Conservation (phyloP, 768 basidiomycete species). For the Pleurotus pulmonarius region DNA sequence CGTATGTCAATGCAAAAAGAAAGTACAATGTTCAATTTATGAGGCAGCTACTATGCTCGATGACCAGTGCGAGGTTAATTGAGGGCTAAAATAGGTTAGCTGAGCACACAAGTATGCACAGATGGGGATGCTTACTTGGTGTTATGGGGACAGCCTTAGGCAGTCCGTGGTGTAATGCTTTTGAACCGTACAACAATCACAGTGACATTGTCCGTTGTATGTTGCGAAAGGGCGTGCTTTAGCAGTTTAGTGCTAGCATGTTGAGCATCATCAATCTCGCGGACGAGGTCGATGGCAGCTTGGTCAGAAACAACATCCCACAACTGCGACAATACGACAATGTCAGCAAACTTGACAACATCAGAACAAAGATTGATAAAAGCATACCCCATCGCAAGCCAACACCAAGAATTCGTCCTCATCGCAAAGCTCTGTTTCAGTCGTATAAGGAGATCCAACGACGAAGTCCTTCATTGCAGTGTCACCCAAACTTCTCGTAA, state of each 20-base stretch:
- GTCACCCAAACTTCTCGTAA: slow-evolving; percentile 94
- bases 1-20: no score
- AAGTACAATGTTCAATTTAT: no score
- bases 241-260: slow-evolving; percentile 72
- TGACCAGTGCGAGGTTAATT: no score
- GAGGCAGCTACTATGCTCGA: no score
- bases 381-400: slow-evolving; percentile 93
- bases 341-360: slow-evolving; percentile 85
- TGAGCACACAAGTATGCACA: no score
- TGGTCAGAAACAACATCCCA: slow-evolving; percentile 98
- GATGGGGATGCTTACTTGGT: no score
- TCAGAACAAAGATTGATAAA: slow-evolving; percentile 54
- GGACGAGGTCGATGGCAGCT: slow-evolving; percentile 82
- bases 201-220: slow-evolving; percentile 94
- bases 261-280: slow-evolving; percentile 71
- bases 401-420: slow-evolving; percentile 94
- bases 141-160: neutral
- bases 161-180: slow-evolving; percentile 13
- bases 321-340: slow-evolving; percentile 45
- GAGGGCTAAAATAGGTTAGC: no score
- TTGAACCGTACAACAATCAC: slow-evolving; percentile 87
- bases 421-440: slow-evolving; percentile 89
- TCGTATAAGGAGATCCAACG: slow-evolving; percentile 96
- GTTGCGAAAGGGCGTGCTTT: slow-evolving; percentile 80
- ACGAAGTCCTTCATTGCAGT: slow-evolving; percentile 99